Evolutionary conservation across 108 stramenopile species (phyloP).

Genomic region (Aurantiochytrium sp.): DNA sequence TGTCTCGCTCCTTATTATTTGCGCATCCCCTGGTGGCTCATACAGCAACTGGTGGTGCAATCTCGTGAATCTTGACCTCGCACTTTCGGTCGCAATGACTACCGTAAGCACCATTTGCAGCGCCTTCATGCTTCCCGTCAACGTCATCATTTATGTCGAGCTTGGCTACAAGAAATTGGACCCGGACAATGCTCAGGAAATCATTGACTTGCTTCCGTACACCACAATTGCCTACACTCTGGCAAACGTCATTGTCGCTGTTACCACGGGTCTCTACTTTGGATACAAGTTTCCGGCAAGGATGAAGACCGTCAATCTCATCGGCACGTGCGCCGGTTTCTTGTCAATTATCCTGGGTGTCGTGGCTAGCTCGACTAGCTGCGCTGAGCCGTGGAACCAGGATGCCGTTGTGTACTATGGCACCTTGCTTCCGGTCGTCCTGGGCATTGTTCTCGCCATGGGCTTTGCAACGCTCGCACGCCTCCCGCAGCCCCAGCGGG

Average conservation of each 20-base stretch:
- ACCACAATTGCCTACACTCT: neutral
- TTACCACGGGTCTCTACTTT: neutral
- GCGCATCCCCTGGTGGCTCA: constrained; percentile 67
- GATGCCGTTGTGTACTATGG: neutral
- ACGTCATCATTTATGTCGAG: constrained; percentile 64
- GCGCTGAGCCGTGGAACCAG: constrained; percentile 4
- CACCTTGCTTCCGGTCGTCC: neutral
- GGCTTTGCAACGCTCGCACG: neutral
- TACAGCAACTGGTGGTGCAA: constrained; percentile 80
- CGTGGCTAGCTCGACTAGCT: neutral
- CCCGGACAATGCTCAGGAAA: constrained; percentile 21
- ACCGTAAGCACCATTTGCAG: constrained; percentile 65
- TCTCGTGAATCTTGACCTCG: constrained; percentile 73
- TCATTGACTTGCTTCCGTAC: neutral
- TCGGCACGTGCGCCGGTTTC: neutral
- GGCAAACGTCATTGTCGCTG: neutral
- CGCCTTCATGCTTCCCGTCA: constrained; percentile 62
- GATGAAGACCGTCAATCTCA: neutral
- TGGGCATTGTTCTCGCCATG: neutral
- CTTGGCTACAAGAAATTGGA: constrained; percentile 39
- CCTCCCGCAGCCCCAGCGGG: neutral
- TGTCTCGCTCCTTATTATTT: constrained; percentile 65
- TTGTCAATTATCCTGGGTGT: neutral
- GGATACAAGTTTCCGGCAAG: neutral
- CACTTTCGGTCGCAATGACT: constrained; percentile 75